Conservation (phyloP, 306 rosid genomes). For the Erythrophleum fordii region DNA sequence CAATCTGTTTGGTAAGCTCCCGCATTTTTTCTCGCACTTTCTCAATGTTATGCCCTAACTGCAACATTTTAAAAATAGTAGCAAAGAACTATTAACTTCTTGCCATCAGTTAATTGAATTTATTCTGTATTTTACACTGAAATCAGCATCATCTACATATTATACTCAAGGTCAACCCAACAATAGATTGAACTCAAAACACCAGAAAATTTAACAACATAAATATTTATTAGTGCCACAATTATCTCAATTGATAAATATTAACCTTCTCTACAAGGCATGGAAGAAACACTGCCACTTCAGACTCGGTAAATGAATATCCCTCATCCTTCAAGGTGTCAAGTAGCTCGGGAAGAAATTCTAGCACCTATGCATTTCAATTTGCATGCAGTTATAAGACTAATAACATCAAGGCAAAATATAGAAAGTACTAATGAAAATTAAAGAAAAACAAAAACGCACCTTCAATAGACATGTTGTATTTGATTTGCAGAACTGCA, state of each 20-base stretch:
- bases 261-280: conserved; percentile 91
- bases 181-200: neutral
- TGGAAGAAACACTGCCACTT: conserved; percentile 92
- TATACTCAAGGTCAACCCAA: conserved; percentile 10
- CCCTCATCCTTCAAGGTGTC: conserved; percentile 83
- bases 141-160: neutral
- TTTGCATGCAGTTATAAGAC: neutral
- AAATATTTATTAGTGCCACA: conserved; percentile 5
- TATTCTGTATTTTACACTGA: neutral
- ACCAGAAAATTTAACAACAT: neutral
- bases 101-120: conserved; percentile 17
- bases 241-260: conserved; percentile 15
- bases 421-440: neutral
- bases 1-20: conserved; percentile 86
- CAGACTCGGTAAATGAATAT: conserved; percentile 82
- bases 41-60: conserved; percentile 97
- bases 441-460: conserved; percentile 16
- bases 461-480: conserved; percentile 98
- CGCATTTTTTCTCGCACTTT: conserved; percentile 95
- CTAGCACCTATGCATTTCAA: conserved; percentile 74
- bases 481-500: conserved; percentile 98
- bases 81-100: neutral
- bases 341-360: conserved; percentile 90
- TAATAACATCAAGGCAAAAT: neutral
- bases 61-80: conserved; percentile 46